Base-by-base conservation (phyloP, 768 basidiomycete genomes). In the Peribolospora baueri region DNA sequence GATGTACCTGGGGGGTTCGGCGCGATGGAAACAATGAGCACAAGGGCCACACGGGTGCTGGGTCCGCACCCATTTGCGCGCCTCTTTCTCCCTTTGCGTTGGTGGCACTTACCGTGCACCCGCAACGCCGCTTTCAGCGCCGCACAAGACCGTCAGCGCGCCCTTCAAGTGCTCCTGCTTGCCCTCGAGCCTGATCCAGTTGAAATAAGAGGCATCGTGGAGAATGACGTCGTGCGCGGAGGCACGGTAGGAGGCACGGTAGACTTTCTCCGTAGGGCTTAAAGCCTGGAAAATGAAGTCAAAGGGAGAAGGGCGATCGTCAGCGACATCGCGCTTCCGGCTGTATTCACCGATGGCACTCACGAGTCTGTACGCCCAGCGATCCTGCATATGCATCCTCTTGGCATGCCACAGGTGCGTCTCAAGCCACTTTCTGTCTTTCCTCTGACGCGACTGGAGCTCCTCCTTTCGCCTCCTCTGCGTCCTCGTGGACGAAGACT, bases 381-480 rank as follows among this genome's bases (percentile, higher is more conserved):
- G 73, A 59, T 79, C 80, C 61, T 80, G 75, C 91, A 97, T 95
- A 58, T 81, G 78, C 79, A 91, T 91, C 5, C 93, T 77, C 68
- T 95, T 97, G 1, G 88, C 84, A 62, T 95, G 91, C 86, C 88
- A 97, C 14, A 97, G 68, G 65, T 98, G 93, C 5, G 88, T 91
- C 65, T 91, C 86, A 0, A 98, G 76, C 91, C 91, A 97, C 9
- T 74, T 70, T 66, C 25, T 25, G 95, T 95, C 59, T 83, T 74
- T 40, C 72, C 90, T 25, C 25, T 25, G 25, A 25, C 25, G 25
- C 25, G 25, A 25, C 25, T 25, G 25, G 25, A 25, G 25, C 25
- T 25, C 25, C 25, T 25, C 25, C 25, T 25, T 25, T 25, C 25
- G 25, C 25, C 42, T 37, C 5, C n/a, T 36, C 42, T 52, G 43